Evolutionary conservation across 192 early-diverging fungal genomes (phyloP).

Genomic region (Pilaira anomala): DNA sequence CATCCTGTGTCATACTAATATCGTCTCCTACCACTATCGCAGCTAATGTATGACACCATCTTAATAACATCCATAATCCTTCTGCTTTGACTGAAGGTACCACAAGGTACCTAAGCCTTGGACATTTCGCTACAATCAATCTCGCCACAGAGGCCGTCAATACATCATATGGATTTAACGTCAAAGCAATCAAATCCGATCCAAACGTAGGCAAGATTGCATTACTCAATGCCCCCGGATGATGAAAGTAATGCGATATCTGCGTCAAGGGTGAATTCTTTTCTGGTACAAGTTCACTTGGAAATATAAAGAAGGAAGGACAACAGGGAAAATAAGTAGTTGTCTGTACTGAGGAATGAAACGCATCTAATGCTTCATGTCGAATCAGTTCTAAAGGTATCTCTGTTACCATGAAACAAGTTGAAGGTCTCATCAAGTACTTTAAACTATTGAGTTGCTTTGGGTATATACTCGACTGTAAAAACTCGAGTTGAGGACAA

Average conservation of each 20-base stretch:
- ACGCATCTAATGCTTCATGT: neutral
- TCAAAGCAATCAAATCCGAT: constrained; percentile 18
- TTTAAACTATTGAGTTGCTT: constrained; percentile 20
- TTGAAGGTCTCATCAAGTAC: constrained; percentile 4
- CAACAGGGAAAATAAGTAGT: constrained; percentile 13
- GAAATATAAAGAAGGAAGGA: constrained; percentile 25
- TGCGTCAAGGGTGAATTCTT: constrained; percentile 22
- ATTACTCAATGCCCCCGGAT: constrained; percentile 29
- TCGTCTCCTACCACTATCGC: constrained; percentile 23
- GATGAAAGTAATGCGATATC: constrained; percentile 25
- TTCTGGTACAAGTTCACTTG: constrained; percentile 9
- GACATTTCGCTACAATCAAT: constrained; percentile 26
- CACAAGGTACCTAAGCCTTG: constrained; percentile 15
- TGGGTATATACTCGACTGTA: constrained; percentile 20
- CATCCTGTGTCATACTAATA: neutral
- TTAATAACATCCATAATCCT: constrained; percentile 29
- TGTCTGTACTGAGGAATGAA: constrained; percentile 2
- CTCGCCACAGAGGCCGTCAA: constrained; percentile 17
- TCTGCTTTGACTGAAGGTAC: constrained; percentile 26
- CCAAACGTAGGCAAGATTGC: constrained; percentile 34
- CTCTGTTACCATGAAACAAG: constrained; percentile 23
- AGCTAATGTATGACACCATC: constrained; percentile 25
- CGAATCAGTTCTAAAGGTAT: neutral
- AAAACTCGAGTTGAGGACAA: constrained; percentile 23
- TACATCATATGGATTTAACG: constrained; percentile 29